These are phyloP conservation scores for Asterionellopsis glacialis DNA, from an alignment of 108 stramenopile genomes.

Conservation along the genomic window DNA sequence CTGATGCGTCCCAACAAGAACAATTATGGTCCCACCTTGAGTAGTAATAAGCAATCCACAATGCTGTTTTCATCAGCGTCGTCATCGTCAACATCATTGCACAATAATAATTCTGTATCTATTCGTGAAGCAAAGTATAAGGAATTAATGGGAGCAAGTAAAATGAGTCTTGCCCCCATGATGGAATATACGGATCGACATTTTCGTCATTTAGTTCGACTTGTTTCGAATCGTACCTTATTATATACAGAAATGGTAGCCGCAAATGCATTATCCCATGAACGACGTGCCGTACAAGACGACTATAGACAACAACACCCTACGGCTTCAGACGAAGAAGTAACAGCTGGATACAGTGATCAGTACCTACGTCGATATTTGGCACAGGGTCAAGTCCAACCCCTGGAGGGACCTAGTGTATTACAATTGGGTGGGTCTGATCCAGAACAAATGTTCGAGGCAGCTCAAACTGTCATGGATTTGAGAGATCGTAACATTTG, in stretches of 20 bases:
- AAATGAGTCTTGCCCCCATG: constrained; percentile 94
- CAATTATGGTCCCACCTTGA: too few species aligned
- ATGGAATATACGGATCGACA: constrained; percentile 99
- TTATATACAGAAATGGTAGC: constrained; percentile 99
- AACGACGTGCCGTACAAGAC: constrained; percentile 21
- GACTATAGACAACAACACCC: constrained; percentile 12
- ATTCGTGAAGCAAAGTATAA: constrained; percentile 12
- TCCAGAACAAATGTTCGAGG: constrained; percentile 68
- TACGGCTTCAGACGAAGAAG: constrained; percentile 20
- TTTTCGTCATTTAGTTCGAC: constrained; percentile 86
- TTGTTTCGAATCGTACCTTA: constrained; percentile 74
- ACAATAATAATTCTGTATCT: neutral
- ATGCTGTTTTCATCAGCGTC: too few species aligned
- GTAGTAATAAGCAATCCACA: too few species aligned
- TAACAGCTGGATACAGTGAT: constrained; percentile 17
- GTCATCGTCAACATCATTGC: too few species aligned
- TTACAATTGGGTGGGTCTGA: constrained; percentile 97
- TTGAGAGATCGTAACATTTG: constrained; percentile 57
- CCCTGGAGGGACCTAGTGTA: constrained; percentile 74
- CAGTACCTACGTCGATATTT: constrained; percentile 41
- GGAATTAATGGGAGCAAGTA: constrained; percentile 21
- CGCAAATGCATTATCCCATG: constrained; percentile 79
- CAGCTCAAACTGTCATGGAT: constrained; percentile 64
- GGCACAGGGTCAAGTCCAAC: constrained; percentile 38
- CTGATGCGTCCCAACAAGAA: too few species aligned